Conservation (phyloP, 1,284 basidiomycete genomes). For the Austroboletus rostrupii region DNA sequence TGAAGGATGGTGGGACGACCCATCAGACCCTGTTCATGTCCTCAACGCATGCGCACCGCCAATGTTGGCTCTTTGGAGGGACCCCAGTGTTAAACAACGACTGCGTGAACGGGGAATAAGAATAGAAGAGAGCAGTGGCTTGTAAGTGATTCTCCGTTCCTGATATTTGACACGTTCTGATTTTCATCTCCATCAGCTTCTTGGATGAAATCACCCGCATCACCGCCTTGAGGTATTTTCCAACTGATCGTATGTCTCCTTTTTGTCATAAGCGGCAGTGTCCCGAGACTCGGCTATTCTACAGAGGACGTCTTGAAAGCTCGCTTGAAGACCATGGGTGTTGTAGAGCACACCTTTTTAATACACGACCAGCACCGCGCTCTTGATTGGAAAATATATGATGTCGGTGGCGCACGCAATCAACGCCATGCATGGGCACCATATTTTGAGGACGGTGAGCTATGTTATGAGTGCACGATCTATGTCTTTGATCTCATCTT, state of each 20-base stretch:
- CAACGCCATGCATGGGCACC: slow-evolving; percentile 80
- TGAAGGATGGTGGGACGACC: slow-evolving; percentile 81
- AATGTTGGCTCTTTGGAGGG: slow-evolving; percentile 72
- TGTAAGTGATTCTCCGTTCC: slow-evolving; percentile 46
- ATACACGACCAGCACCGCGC: slow-evolving; percentile 55
- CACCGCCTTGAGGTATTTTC: slow-evolving; percentile 74
- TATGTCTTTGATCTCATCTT: slow-evolving; percentile 3
- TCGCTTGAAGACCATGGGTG: slow-evolving; percentile 70
- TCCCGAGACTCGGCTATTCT: slow-evolving; percentile 1
- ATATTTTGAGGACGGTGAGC: slow-evolving; percentile 74
- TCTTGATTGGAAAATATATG: slow-evolving; percentile 73
- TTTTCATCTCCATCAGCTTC: slow-evolving; percentile 46
- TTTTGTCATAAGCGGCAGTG: neutral
- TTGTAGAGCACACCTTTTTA: slow-evolving; percentile 72
- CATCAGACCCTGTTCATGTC: slow-evolving; percentile 69
- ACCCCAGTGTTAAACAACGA: slow-evolving; percentile 54
- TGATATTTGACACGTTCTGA: slow-evolving; percentile 12
- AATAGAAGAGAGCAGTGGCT: slow-evolving; percentile 77
- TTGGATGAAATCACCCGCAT: slow-evolving; percentile 75
- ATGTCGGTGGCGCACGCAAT: slow-evolving; percentile 73
- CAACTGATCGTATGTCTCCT: slow-evolving; percentile 60
- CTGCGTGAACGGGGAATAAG: slow-evolving; percentile 61
- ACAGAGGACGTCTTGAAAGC: slow-evolving; percentile 72
- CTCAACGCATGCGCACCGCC: slow-evolving; percentile 56
- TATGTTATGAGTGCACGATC: neutral